Base-by-base conservation (phyloP, 495 filamentous ascomycete species). In the Paragyromitra xinjiangensis region DNA sequence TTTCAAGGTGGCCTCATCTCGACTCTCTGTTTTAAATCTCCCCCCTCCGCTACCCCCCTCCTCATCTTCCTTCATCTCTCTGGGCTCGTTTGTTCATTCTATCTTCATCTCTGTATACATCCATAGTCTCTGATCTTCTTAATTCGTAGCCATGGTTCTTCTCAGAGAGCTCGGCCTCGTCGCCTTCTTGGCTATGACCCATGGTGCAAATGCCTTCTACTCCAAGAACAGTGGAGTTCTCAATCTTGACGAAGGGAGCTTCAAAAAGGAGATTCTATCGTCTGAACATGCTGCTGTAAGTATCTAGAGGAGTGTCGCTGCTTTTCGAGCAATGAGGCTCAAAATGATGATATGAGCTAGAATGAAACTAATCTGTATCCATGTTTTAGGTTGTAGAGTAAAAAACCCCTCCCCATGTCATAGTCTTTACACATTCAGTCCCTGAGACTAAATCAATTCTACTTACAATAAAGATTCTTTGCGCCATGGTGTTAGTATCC, bases 201-300 rank as follows among this genome's bases (percentile, higher is more conserved):
- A 86, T 42, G 87, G 90, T 68, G 93, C 91, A 34, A 88, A 88
- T 69, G 90, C 89, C 12, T 79, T 99, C 56, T 99, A 99, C 84
- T 86, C 89, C 51, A 96, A 95, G 85, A 92, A 88, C 82, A 96
- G 94, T 2, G 91, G 92, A 14, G 96, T 99, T 55, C 82, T 98
- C 26, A 93, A 96, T 83, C 86, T 98, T 55, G 90, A 94, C 82
- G 88, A 85, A n/a, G 94, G 91, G 84, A 91, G 86, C 81, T 99
- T 96, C 84, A 90, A 93, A 84, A 88, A 89, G 71, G 86, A 97
- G 76, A 94, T 99, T 83, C 89, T 92, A 22, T 91, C 93, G 80
- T 97, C 94, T 63, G 97, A 97, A 83, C 86, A 97, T 83, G 93
- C 94, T 61, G 94, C 95, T 69, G 94, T 98, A 89, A 86, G 92